Evolutionary conservation across 352 stramenopile species (phyloP).

Genomic region (Thraustochytrium striatum): DNA sequence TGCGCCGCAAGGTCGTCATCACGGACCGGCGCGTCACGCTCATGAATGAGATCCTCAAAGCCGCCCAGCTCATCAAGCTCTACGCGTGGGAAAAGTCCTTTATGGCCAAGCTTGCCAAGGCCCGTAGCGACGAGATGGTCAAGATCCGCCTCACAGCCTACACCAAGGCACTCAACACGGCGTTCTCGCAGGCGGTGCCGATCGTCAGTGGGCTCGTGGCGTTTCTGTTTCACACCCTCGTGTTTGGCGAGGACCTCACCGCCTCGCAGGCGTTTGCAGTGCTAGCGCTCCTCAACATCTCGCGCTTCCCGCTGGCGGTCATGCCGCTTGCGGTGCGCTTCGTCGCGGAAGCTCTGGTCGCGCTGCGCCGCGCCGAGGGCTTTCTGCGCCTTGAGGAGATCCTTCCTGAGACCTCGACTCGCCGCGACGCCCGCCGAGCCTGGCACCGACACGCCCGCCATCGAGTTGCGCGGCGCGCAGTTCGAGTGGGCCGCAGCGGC

Average conservation of each 20-base stretch:
- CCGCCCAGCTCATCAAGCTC: slow-evolving; percentile 94
- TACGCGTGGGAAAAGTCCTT: slow-evolving; percentile 89
- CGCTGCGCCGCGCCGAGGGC: slow-evolving; percentile 60
- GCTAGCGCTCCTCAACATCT: slow-evolving; percentile 90
- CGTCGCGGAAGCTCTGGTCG: slow-evolving; percentile 77
- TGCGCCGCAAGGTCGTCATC: slow-evolving; percentile 34
- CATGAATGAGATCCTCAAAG: slow-evolving; percentile 82
- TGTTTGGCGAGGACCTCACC: slow-evolving; percentile 75
- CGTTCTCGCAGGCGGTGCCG: slow-evolving; percentile 73
- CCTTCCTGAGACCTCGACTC: slow-evolving; percentile 2
- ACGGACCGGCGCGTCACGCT: slow-evolving; percentile 88
- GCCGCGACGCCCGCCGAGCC: not conserved
- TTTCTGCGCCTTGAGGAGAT: slow-evolving; percentile 56
- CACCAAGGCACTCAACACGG: slow-evolving; percentile 43
- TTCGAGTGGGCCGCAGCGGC: not conserved
- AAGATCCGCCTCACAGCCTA: slow-evolving; percentile 65
- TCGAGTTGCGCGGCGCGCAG: not conserved
- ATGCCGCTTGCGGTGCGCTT: slow-evolving; percentile 90
- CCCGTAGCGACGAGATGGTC: slow-evolving; percentile 69
- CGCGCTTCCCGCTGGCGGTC: slow-evolving; percentile 95
- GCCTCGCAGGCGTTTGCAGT: slow-evolving; percentile 85
- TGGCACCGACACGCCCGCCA: not conserved
- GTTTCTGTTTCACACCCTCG: slow-evolving; percentile 70
- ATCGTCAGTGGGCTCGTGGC: slow-evolving; percentile 83
- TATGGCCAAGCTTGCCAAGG: slow-evolving; percentile 60